phyloP scores from a whole-genome alignment of 805 yeast species.

The Cyberlindnera veronae region DNA sequence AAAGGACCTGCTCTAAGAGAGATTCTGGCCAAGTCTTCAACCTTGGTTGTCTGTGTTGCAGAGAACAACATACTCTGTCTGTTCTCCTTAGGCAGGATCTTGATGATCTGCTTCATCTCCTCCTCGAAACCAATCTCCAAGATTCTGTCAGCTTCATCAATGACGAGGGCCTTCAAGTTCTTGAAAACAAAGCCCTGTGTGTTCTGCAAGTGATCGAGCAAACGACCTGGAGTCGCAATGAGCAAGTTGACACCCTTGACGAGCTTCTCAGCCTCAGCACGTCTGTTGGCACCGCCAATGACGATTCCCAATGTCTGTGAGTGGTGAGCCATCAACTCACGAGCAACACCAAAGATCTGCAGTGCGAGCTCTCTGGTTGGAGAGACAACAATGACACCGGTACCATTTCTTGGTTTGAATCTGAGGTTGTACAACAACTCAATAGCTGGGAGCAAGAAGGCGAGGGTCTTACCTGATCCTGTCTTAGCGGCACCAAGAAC shows the following conservation, averaged over 20 bases:
- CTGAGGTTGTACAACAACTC: constrained; percentile 86
- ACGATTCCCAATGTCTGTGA: constrained; percentile 95
- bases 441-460: constrained; percentile 93
- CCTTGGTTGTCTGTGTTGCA: constrained; percentile 99
- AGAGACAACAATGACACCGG: constrained; percentile 92
- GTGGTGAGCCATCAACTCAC: constrained; percentile 80
- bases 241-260: constrained; percentile 89
- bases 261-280: constrained; percentile 95
- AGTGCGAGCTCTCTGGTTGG: constrained; percentile 98
- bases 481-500: constrained; percentile 99
- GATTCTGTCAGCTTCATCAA: constrained; percentile 98
- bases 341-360: constrained; percentile 96
- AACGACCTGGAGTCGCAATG: constrained; percentile 97
- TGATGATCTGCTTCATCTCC: constrained; percentile 96
- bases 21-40: constrained; percentile 95
- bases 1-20: constrained; percentile 91
- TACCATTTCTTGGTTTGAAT: constrained; percentile 97
- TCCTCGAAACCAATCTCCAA: constrained; percentile 98
- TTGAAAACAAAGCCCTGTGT: constrained; percentile 92
- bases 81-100: constrained; percentile 85
- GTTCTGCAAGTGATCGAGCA: constrained; percentile 94
- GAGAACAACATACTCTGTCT: constrained; percentile 97
- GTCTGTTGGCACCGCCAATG: constrained; percentile 97
- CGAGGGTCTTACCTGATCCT: constrained; percentile 97
- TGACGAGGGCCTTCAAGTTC: constrained; percentile 88